Percentiles rank a stretch among this genome's conserved stretches.
phyloP scores from a whole-genome alignment of 495 filamentous ascomycete species.

The Neurospora sublineolata region DNA sequence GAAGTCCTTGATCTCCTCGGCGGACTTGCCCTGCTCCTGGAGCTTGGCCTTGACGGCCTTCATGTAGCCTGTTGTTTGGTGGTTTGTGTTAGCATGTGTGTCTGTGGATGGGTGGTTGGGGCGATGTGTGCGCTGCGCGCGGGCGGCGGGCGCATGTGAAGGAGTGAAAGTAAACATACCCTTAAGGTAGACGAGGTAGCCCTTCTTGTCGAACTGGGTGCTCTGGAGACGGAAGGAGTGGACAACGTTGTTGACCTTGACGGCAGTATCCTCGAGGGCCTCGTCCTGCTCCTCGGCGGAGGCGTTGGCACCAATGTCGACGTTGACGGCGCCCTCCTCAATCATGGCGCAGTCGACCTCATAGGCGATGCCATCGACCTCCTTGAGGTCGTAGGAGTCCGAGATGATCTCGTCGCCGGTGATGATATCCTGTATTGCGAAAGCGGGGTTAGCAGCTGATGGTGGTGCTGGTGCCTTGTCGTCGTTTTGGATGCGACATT shows the following conservation, averaged over 20 bases:
- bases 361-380: constrained; percentile 66
- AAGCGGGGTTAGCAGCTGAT: constrained; percentile 10
- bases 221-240: constrained; percentile 79
- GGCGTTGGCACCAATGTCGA: constrained; percentile 91
- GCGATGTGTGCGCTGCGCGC: too few species aligned
- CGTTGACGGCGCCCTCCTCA: constrained; percentile 55
- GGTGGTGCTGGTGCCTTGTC: not conserved
- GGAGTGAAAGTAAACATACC: too few species aligned
- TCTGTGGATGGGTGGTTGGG: too few species aligned
- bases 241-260: constrained; percentile 88
- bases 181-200: constrained; percentile 71
- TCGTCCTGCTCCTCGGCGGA: constrained; percentile 86
- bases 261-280: constrained; percentile 49
- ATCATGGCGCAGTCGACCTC: constrained; percentile 89
- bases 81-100: not conserved
- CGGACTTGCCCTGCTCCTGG: constrained; percentile 46
- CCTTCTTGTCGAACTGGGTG: constrained; percentile 74
- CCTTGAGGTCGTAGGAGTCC: constrained; percentile 72
- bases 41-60: constrained; percentile 68
- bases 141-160: too few species aligned
- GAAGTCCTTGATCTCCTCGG: constrained; percentile 60
- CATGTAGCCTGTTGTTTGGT: constrained; percentile 57
- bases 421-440: constrained; percentile 59
- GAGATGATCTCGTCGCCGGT: constrained; percentile 92
- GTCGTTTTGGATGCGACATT: not conserved